These are phyloP conservation scores for Ceratobasidium sp. DNA, from an alignment of 1,284 basidiomycete genomes.

Conservation along the genomic window DNA sequence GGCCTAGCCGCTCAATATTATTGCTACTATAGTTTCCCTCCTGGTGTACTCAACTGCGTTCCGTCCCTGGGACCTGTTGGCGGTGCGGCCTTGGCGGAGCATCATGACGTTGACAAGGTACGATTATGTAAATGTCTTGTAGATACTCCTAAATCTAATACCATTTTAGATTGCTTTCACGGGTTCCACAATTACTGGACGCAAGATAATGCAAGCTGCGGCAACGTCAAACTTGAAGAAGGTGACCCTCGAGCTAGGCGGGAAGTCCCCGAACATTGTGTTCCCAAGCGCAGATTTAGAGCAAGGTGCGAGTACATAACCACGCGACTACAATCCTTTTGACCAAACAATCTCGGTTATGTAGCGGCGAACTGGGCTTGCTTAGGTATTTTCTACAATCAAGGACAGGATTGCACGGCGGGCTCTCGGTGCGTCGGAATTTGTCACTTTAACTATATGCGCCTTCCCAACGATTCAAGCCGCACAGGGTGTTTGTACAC, in stretches of 20 bases:
- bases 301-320: constrained; percentile 61
- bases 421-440: constrained; percentile 66
- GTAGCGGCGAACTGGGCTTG: constrained; percentile 85
- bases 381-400: constrained; percentile 84
- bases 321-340: not conserved
- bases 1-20: not conserved
- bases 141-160: constrained; percentile 18
- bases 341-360: not conserved
- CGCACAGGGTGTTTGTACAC: constrained; percentile 80
- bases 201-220: constrained; percentile 63
- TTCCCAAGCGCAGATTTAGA: constrained; percentile 67
- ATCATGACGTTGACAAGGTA: constrained; percentile 83
- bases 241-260: constrained; percentile 65
- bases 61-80: constrained; percentile 85
- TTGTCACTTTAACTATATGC: not conserved
- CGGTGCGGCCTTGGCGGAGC: constrained; percentile 84
- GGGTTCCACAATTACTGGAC: constrained; percentile 64
- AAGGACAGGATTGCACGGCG: constrained; percentile 89
- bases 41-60: constrained; percentile 92
- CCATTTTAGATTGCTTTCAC: constrained; percentile 60
- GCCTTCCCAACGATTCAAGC: constrained; percentile 44
- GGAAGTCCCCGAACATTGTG: constrained; percentile 62
- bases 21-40: constrained; percentile 75
- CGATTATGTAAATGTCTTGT: not conserved
- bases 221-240: constrained; percentile 65